Percentiles rank a stretch among this genome's conserved stretches.
These are phyloP conservation scores for Rhizoctonia solani DNA, from an alignment of 1,284 basidiomycete genomes.

Conservation along the genomic window DNA sequence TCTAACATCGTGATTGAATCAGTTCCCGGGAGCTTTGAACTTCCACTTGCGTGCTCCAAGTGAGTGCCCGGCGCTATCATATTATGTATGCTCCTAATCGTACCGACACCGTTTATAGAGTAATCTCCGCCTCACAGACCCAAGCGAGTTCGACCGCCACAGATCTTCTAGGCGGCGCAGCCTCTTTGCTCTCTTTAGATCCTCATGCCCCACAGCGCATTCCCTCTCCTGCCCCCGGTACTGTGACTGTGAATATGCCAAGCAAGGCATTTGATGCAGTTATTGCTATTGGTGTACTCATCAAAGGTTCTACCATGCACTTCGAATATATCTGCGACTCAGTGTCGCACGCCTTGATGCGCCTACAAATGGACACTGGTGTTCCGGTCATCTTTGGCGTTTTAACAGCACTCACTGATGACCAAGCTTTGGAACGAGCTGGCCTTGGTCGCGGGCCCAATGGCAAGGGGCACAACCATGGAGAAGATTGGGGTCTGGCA, in stretches of 20 bases:
- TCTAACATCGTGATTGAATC: slow-evolving; percentile 89
- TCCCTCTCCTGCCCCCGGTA: slow-evolving; percentile 21
- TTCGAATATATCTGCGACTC: slow-evolving; percentile 98
- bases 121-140: slow-evolving; percentile 83
- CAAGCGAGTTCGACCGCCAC: slow-evolving; percentile 71
- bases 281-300: slow-evolving; percentile 95
- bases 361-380: slow-evolving; percentile 88
- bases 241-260: slow-evolving; percentile 47
- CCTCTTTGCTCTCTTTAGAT: slow-evolving; percentile 47
- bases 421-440: slow-evolving; percentile 91
- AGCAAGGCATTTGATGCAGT: slow-evolving; percentile 87
- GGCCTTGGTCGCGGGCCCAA: slow-evolving; percentile 70
- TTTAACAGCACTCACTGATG: slow-evolving; percentile 88
- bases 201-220: slow-evolving; percentile 14
- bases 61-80: slow-evolving; percentile 46
- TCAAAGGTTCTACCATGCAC: slow-evolving; percentile 97
- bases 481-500: slow-evolving; percentile 94
- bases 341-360: slow-evolving; percentile 92
- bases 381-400: slow-evolving; percentile 98
- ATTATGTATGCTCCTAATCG: slow-evolving; percentile 12
- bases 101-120: slow-evolving; percentile 49
- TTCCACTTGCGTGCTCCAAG: slow-evolving; percentile 85
- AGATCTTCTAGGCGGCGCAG: slow-evolving; percentile 75
- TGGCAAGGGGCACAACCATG: slow-evolving; percentile 84
- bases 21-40: slow-evolving; percentile 92